A percentile compares a stretch with the other conserved stretches of the same genome.
Conservation (phyloP, 1,284 basidiomycete species). For the Ceratobasidium sp. region DNA sequence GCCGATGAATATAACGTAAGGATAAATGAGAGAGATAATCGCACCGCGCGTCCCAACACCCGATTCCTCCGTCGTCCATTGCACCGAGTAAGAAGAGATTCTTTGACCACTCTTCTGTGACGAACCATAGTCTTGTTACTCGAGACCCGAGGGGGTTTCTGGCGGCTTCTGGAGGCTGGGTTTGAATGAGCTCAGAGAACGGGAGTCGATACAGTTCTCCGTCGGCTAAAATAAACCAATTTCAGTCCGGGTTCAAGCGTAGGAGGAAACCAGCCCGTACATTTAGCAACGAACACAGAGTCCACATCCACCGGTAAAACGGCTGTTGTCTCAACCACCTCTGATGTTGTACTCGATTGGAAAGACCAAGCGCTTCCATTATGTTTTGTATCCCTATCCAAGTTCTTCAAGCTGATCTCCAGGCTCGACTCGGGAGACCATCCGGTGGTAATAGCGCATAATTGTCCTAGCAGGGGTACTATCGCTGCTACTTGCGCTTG, state of each 20-base stretch:
- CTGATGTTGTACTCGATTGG: neutral
- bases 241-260: slow-evolving; percentile 45
- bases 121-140: slow-evolving; percentile 67
- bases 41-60: slow-evolving; percentile 76
- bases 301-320: slow-evolving; percentile 23
- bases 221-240: slow-evolving; percentile 29
- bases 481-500: slow-evolving; percentile 1
- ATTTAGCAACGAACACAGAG: slow-evolving; percentile 26
- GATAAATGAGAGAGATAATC: slow-evolving; percentile 46
- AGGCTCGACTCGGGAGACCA: slow-evolving; percentile 18
- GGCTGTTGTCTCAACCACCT: slow-evolving; percentile 14
- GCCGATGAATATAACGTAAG: slow-evolving; percentile 12
- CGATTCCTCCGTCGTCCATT: slow-evolving; percentile 78
- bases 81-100: slow-evolving; percentile 77
- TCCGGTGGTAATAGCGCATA: slow-evolving; percentile 11
- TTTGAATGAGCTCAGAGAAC: slow-evolving; percentile 56
- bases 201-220: slow-evolving; percentile 56
- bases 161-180: slow-evolving; percentile 56
- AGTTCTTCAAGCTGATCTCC: slow-evolving; percentile 6
- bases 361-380: slow-evolving; percentile 18
- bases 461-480: slow-evolving; percentile 24
- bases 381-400: neutral
- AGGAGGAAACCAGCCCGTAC: slow-evolving; percentile 24
- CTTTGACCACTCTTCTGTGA: slow-evolving; percentile 68
- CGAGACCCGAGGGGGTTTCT: slow-evolving; percentile 63